Evolutionary conservation across 768 basidiomycete genomes (phyloP).

Genomic region (Rhodotorula kratochvilovae): DNA sequence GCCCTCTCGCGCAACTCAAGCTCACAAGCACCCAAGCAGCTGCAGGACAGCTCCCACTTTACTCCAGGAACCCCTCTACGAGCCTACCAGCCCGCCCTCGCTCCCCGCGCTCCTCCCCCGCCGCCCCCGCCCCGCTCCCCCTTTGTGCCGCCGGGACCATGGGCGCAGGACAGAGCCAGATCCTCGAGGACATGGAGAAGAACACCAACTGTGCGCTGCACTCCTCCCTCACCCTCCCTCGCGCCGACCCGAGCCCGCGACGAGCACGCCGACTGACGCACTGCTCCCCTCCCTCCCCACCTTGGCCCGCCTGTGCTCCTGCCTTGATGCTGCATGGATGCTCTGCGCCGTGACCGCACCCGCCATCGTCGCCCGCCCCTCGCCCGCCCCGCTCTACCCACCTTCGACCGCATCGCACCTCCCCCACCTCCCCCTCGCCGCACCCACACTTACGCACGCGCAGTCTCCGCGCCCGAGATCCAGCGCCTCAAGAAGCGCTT

Average conservation of each 20-base stretch:
- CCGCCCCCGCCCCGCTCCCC: not conserved
- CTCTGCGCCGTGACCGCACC: not conserved
- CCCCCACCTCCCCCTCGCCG: not conserved
- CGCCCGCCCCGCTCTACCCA: not conserved
- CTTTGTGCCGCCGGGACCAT: conserved; percentile 42
- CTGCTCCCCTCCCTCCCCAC: not conserved
- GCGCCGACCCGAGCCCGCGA: not conserved
- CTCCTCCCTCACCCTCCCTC: too few relatives aligned
- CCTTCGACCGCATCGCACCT: too few relatives aligned
- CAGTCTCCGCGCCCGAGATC: conserved; percentile 91
- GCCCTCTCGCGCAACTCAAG: too few relatives aligned
- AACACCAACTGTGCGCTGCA: conserved; percentile 86
- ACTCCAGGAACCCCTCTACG: not conserved
- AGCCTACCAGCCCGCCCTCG: not conserved
- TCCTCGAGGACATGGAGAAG: conserved; percentile 97
- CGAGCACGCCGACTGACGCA: not conserved
- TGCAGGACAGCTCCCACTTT: too few relatives aligned
- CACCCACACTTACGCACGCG: not conserved
- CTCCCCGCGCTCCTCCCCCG: not conserved
- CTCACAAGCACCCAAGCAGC: too few relatives aligned
- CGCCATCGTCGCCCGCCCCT: not conserved
- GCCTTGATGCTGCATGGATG: not conserved
- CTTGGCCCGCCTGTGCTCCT: not conserved
- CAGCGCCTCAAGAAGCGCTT: conserved; percentile 96
- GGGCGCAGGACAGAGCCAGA: conserved; percentile 64